Evolutionary conservation across 345 rosid genomes (phyloP), one percentile per base, ranked within the genome.

Genomic region (Acer negundo): DNA sequence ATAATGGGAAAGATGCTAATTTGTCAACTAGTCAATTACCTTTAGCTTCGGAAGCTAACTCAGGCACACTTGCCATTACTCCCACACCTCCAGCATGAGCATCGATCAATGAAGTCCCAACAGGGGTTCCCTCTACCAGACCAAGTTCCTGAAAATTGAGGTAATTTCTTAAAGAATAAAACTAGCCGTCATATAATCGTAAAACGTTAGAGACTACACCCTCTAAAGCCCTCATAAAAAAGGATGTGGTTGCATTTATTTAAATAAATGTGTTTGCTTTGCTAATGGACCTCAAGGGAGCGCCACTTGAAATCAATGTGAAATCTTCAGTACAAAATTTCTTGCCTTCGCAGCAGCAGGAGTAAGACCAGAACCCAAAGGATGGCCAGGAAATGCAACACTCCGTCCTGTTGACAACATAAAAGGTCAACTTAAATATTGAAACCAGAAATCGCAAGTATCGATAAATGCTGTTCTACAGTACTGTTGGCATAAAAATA

Each of bases 41-140:
- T 89, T 85, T 85, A 40, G 79, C 81, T 61, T 81, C 83, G 74
- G 85, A 74, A 53, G 78, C 86, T 65, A 82, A 80, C 56, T 84
- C 89, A 12, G 84, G 87, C 75, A 80, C 82, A 77, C 98, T 90
- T 85, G 92, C 99, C 93, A 95, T 86, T 69, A 91, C 94, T 75
- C 99, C 99, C 71, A 95, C 91, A 82, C 98, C 99, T 67, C 98
- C 99, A 79, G 99, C 99, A 88, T 95, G 98, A 72, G 99, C 98
- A 88, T 95, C 98, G 84, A 95, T 93, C 81, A 95, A 82, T 12
- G 99, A 93, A 78, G 93, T 89, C 78, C 97, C 97, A 0, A 95
- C 98, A 24, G 97, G 98, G 77, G 86, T 92, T 83, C 98, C 99
- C 42, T 89, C 89, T 58, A 78, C 67, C 73, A 95, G 87, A 72